Conservation (phyloP, 257 asterid species). For the Voacanga thouarsii region DNA sequence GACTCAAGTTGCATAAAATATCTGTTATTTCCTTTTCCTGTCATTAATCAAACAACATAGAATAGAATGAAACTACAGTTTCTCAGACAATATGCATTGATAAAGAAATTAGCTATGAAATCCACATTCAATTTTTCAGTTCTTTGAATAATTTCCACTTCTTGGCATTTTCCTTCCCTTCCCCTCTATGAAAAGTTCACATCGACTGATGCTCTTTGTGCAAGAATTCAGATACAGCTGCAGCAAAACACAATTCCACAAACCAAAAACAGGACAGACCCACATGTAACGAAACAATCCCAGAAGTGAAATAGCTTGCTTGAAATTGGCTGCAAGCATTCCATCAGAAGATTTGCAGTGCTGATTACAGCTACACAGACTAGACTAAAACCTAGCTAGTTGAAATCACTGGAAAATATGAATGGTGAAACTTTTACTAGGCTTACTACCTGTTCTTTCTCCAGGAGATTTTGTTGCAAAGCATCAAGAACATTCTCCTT, state of each 20-base stretch:
- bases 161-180: background rate
- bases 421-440: background rate
- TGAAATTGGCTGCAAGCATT: background rate
- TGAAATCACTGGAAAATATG: background rate
- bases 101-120: background rate
- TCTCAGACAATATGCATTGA: background rate
- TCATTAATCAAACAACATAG: background rate
- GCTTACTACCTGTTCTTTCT: slow-evolving; percentile 74
- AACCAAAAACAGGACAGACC: background rate
- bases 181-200: background rate
- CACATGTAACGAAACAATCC: background rate
- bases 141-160: background rate
- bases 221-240: background rate
- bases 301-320: background rate
- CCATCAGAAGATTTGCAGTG: background rate
- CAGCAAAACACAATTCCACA: background rate
- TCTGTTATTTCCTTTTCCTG: background rate
- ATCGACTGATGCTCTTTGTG: background rate
- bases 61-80: background rate
- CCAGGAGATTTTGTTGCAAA: slow-evolving; percentile 73
- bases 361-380: background rate
- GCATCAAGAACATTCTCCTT: slow-evolving; percentile 85
- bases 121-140: background rate
- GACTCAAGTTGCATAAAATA: background rate
- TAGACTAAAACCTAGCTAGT: background rate